Evolutionary conservation across 805 yeast species (phyloP).

Genomic region (Nakazawaea peltata): DNA sequence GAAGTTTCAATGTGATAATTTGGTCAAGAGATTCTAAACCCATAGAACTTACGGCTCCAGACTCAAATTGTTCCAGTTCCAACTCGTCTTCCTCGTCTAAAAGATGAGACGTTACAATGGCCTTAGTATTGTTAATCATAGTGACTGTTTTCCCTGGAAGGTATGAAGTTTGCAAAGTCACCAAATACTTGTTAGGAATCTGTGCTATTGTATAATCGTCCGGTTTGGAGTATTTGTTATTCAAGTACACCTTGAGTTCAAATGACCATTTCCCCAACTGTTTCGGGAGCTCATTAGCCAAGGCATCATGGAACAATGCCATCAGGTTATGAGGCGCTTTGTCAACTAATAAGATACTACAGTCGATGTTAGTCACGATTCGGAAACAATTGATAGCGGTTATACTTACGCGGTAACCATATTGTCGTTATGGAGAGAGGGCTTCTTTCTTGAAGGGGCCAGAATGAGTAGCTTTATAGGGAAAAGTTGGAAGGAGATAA

Average conservation of each 20-base stretch:
- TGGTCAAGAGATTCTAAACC: conserved; percentile 51
- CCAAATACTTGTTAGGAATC: conserved; percentile 34
- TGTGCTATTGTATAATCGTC: conserved; percentile 26
- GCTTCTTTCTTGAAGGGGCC: too few relatives aligned
- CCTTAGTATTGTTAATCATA: conserved; percentile 36
- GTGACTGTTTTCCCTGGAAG: conserved; percentile 37
- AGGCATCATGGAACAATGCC: conserved; percentile 60
- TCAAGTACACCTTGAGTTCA: conserved; percentile 58
- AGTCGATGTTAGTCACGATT: neutral
- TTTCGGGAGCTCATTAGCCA: conserved; percentile 60
- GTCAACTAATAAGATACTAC: conserved; percentile 30
- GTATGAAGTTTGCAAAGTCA: conserved; percentile 44
- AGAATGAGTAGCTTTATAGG: too few relatives aligned
- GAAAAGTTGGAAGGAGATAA: too few relatives aligned
- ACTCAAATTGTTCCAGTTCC: conserved; percentile 18
- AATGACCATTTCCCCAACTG: conserved; percentile 60
- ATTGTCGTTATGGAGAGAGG: too few relatives aligned
- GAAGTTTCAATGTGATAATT: conserved; percentile 48
- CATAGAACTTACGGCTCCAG: conserved; percentile 44
- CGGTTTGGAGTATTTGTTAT: conserved; percentile 47
- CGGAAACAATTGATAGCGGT: neutral
- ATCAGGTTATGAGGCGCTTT: conserved; percentile 53
- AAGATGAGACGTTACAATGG: conserved; percentile 20
- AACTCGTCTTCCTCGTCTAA: conserved; percentile 14
- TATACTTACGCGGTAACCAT: conserved; percentile 11